A percentile compares a stretch with the other conserved stretches of the same genome.
Evolutionary conservation across 352 stramenopile species (phyloP).

Genomic region (Globisporangium irregulare): DNA sequence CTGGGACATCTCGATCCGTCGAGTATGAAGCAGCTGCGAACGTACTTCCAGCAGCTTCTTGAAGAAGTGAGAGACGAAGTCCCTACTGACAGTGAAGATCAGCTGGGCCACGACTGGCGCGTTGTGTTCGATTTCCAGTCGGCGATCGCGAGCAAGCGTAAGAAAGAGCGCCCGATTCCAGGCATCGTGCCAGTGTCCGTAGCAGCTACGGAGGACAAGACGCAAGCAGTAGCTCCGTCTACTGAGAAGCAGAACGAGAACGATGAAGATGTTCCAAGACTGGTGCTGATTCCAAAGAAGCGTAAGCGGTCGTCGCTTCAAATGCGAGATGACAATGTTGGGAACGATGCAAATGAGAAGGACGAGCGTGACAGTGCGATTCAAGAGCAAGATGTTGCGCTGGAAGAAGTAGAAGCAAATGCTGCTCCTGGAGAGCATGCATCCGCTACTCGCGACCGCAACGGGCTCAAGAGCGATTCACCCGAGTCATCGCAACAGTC

Average conservation of each 20-base stretch:
- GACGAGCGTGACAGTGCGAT: background rate
- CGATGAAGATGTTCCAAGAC: background rate
- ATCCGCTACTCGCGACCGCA: background rate
- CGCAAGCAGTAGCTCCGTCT: background rate
- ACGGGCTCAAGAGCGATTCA: background rate
- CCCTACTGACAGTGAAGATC: conserved; percentile 30
- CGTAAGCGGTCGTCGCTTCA: conserved; percentile 15
- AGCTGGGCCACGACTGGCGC: conserved; percentile 47
- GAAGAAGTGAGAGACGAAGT: conserved; percentile 35
- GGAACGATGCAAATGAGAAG: background rate
- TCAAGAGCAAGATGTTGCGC: background rate
- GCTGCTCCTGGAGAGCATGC: background rate
- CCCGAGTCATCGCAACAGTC: background rate
- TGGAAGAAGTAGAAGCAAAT: too few species aligned
- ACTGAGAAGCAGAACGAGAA: background rate
- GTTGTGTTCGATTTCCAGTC: conserved; percentile 71
- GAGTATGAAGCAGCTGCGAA: conserved; percentile 57
- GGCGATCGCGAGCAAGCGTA: conserved; percentile 23
- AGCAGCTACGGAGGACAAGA: background rate
- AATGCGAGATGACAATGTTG: background rate
- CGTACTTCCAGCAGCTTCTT: conserved; percentile 69
- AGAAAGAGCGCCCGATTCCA: conserved; percentile 9
- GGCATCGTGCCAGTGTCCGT: background rate
- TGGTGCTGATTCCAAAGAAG: conserved; percentile 7
- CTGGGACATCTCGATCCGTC: conserved; percentile 66